Evolutionary conservation across 2,329 filamentous ascomycete genomes (phyloP).

Genomic region (Alternaria triticimaculans): DNA sequence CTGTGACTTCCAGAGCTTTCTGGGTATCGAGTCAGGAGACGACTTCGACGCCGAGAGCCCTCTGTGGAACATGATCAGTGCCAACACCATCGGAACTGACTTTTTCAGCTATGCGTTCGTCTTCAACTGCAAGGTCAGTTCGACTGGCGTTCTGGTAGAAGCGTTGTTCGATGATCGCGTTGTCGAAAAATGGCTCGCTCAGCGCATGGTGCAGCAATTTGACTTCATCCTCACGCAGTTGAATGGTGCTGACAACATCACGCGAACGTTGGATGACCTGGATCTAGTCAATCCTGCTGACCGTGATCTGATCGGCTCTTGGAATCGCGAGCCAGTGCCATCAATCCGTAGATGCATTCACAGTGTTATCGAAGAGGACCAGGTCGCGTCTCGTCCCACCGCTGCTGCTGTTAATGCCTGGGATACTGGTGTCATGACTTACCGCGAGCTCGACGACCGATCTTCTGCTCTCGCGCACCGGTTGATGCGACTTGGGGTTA

Average conservation of each 20-base stretch:
- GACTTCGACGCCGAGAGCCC: constrained; percentile 35
- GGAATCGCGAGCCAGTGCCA: constrained; percentile 35
- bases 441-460: constrained; percentile 37
- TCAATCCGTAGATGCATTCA: constrained; percentile 39
- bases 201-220: constrained; percentile 39
- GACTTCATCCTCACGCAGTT: constrained; percentile 35
- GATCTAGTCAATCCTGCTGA: constrained; percentile 32
- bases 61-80: constrained; percentile 42
- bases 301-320: constrained; percentile 23
- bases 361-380: constrained; percentile 34
- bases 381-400: constrained; percentile 22
- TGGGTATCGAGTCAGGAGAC: constrained; percentile 51
- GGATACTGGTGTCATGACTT: constrained; percentile 36
- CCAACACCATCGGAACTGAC: constrained; percentile 41
- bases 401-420: constrained; percentile 38
- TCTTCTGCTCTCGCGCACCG: constrained; percentile 33
- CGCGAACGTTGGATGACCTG: constrained; percentile 23
- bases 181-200: constrained; percentile 36
- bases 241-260: constrained; percentile 19
- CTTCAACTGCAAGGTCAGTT: constrained; percentile 38
- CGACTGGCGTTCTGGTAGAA: constrained; percentile 32
- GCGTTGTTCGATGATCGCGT: constrained; percentile 39
- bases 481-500: constrained; percentile 33
- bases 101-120: constrained; percentile 48
- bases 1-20: constrained; percentile 56